Evolutionary conservation across 2,329 filamentous ascomycete species (phyloP), one percentile per base, ranked within the genome.

Genomic region (Pseudogymnoascus pannorum): DNA sequence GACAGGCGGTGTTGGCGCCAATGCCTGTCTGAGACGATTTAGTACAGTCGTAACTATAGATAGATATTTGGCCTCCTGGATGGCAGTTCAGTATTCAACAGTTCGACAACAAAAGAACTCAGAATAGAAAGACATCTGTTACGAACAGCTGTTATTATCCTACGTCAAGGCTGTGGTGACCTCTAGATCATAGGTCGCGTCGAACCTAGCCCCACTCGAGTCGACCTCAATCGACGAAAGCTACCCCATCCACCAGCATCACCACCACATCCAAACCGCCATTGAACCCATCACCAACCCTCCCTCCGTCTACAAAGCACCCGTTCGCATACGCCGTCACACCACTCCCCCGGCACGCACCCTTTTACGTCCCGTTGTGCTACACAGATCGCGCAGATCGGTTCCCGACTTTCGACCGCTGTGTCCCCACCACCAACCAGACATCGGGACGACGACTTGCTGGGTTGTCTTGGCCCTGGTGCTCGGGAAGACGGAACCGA

Each of bases 351-450:
- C 48, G 48, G 26, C 48, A 54, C 18, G 48, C 48, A 31, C 26
- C n/a, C 24, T 7, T 20, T 54, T n/a, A 9, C 18, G 16, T 54
- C 48, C 48, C 24, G 48, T 16, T 20, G 48, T 54, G 26, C 48
- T 20, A 54, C 48, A 54, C 48, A 31, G 48, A 31, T 54, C 48
- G 48, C 48, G 48, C 48, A 8, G 26, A 54, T 54, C 48, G 26
- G 48, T 14, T 54, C 48, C 48, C 48, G 48, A 54, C 48, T 12
- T 33, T 14, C 48, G 20, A 18, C 48, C 48, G 26, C 48, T 20
- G 26, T 20, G 16, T 31, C 2, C n/a, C 48, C 26, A 3, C 5
- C 48, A 33, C 48, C 48, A 54, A 33, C 48, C 48, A 54, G 26
- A 54, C 48, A 26, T 11, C 26, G 26, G 11, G 26, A 20, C 24